Conservation (phyloP, 495 filamentous ascomycete species). For the Bombardia bombarda region DNA sequence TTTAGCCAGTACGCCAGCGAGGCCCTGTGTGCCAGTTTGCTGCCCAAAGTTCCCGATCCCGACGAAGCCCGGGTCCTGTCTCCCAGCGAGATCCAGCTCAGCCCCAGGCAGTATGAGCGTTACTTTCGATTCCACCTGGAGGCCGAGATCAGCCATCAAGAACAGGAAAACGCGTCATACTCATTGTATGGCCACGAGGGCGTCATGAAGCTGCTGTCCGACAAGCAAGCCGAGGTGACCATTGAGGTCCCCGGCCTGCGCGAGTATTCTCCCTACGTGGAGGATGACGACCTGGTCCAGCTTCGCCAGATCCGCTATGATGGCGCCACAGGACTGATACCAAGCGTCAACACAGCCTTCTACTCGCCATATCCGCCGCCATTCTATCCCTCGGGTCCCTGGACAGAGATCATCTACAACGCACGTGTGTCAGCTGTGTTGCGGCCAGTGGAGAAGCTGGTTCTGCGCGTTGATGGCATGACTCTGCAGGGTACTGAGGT, state of each 20-base stretch:
- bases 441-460: conserved; percentile 10
- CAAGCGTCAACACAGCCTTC: too few species aligned
- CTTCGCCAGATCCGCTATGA: conserved; percentile 37
- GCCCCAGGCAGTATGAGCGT: background rate
- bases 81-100: background rate
- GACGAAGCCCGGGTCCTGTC: too few species aligned
- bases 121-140: conserved; percentile 9
- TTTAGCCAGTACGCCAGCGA: too few species aligned
- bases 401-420: conserved; percentile 20
- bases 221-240: conserved; percentile 2
- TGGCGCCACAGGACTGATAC: conserved; percentile 13
- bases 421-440: conserved; percentile 17
- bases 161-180: conserved; percentile 15
- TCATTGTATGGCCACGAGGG: conserved; percentile 13
- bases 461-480: conserved; percentile 9
- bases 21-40: too few species aligned
- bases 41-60: too few species aligned
- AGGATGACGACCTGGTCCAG: conserved; percentile 34
- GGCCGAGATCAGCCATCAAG: conserved; percentile 12
- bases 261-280: conserved; percentile 33
- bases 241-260: conserved; percentile 32
- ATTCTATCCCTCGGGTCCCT: conserved; percentile 12
- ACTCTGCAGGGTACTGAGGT: conserved; percentile 1
- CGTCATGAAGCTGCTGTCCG: background rate
- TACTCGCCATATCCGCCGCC: too few species aligned